Percentiles rank a stretch among this genome's conserved stretches.
These are phyloP conservation scores for Phytophthora colocasiae DNA, from an alignment of 352 stramenopile species.

Conservation along the genomic window DNA sequence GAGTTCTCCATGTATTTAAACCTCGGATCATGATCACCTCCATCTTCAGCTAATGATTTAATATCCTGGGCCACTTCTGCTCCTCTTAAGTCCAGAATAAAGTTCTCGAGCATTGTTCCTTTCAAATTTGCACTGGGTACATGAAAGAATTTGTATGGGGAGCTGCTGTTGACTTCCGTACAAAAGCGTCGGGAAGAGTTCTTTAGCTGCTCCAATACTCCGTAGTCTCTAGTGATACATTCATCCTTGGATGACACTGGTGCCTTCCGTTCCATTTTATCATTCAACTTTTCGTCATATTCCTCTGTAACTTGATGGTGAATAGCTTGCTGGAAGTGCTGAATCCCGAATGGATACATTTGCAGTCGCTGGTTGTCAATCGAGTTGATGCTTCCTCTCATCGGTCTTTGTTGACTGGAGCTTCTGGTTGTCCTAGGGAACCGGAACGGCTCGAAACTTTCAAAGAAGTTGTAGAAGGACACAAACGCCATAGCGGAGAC, in stretches of 20 bases:
- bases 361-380: constrained; percentile 1
- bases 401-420: neutral
- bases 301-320: constrained; percentile 15
- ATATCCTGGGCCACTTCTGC: constrained; percentile 33
- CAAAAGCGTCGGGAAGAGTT: constrained; percentile 32
- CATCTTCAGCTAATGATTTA: constrained; percentile 20
- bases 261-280: constrained; percentile 4
- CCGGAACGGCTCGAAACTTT: constrained; percentile 18
- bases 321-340: constrained; percentile 7
- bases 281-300: neutral
- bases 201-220: constrained; percentile 25
- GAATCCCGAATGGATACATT: constrained; percentile 20
- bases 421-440: constrained; percentile 2
- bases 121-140: constrained; percentile 22
- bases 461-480: constrained; percentile 22
- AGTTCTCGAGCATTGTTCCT: constrained; percentile 31
- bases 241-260: constrained; percentile 16
- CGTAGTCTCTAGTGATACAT: constrained; percentile 34
- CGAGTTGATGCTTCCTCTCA: neutral
- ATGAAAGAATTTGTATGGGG: constrained; percentile 28
- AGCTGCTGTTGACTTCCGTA: constrained; percentile 1
- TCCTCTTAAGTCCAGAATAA: constrained; percentile 28
- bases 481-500: constrained; percentile 24
- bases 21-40: constrained; percentile 32
- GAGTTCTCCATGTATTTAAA: constrained; percentile 34